These are phyloP conservation scores for Rhododendron williamsianum DNA, from an alignment of 148 eudicot genomes.

Conservation along the genomic window DNA sequence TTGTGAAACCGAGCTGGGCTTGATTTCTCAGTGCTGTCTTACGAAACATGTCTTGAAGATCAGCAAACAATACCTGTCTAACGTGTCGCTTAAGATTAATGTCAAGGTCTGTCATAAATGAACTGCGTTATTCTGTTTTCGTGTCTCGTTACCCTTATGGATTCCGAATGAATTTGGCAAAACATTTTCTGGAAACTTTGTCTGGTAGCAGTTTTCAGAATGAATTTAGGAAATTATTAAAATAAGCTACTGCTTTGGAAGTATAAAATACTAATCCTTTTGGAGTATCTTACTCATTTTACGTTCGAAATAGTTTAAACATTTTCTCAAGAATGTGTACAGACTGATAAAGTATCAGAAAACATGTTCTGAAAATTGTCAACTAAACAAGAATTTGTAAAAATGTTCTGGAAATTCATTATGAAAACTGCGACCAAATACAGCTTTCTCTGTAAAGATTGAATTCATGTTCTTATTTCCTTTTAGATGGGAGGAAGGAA, in stretches of 20 bases:
- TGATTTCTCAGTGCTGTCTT: conserved; percentile 82
- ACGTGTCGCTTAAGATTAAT: conserved; percentile 76
- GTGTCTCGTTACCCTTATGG: neutral
- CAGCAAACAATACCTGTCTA: conserved; percentile 70
- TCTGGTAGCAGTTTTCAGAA: neutral
- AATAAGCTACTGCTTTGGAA: neutral
- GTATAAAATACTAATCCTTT: neutral
- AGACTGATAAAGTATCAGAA: neutral
- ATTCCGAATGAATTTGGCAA: neutral
- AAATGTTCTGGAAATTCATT: neutral
- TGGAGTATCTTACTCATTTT: neutral
- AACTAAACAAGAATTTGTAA: neutral
- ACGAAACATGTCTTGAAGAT: conserved; percentile 68
- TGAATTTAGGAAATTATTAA: neutral
- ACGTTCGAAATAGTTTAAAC: neutral
- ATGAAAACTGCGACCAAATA: neutral
- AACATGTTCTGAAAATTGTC: neutral
- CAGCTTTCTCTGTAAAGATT: neutral
- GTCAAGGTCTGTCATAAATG: conserved; percentile 53
- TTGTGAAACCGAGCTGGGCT: conserved; percentile 84
- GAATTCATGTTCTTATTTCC: neutral
- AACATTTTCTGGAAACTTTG: neutral
- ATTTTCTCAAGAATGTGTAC: neutral
- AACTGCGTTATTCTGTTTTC: neutral
- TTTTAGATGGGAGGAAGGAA: conserved; percentile 78